These are phyloP conservation scores for Leishmania lainsoni DNA, from an alignment of 208 protist genomes.

Conservation along the genomic window DNA sequence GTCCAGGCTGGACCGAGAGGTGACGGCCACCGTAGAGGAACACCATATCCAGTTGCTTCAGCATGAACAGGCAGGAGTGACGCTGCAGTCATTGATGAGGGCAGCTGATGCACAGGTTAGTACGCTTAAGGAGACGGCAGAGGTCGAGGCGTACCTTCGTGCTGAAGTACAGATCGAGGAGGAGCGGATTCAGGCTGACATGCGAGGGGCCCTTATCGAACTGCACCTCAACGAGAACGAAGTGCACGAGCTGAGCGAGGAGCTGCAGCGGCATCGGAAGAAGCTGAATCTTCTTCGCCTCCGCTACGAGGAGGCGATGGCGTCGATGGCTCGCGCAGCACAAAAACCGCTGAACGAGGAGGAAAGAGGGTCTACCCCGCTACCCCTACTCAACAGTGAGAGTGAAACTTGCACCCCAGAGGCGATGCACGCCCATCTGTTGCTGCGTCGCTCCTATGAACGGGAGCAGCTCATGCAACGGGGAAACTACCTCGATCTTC, in stretches of 20 bases:
- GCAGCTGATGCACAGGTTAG: constrained; percentile 48
- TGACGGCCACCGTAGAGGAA: constrained; percentile 5
- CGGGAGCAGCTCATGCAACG: constrained; percentile 75
- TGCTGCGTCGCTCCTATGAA: constrained; percentile 65
- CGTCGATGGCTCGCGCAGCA: constrained; percentile 30
- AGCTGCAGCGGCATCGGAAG: constrained; percentile 40
- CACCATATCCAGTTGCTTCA: constrained; percentile 3
- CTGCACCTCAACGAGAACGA: constrained; percentile 70
- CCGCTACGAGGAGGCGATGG: constrained; percentile 63
- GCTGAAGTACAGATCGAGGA: constrained; percentile 55
- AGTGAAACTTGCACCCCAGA: constrained; percentile 39
- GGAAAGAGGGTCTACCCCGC: not conserved
- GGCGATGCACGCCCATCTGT: constrained; percentile 61
- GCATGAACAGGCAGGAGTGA: constrained; percentile 31
- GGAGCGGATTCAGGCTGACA: constrained; percentile 45
- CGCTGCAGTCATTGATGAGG: constrained; percentile 46
- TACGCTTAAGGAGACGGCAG: constrained; percentile 31
- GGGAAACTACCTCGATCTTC: constrained; percentile 78
- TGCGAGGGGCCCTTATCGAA: constrained; percentile 49
- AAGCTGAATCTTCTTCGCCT: constrained; percentile 40
- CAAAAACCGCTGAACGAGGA: constrained; percentile 43
- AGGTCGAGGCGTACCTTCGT: constrained; percentile 52
- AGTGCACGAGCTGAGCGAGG: constrained; percentile 44
- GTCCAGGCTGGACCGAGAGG: constrained; percentile 16
- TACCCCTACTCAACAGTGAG: constrained; percentile 12